A percentile compares a stretch with the other conserved stretches of the same genome.
These are phyloP conservation scores for Porpolomopsis calyptriformis DNA, from an alignment of 768 basidiomycete species.

Conservation along the genomic window DNA sequence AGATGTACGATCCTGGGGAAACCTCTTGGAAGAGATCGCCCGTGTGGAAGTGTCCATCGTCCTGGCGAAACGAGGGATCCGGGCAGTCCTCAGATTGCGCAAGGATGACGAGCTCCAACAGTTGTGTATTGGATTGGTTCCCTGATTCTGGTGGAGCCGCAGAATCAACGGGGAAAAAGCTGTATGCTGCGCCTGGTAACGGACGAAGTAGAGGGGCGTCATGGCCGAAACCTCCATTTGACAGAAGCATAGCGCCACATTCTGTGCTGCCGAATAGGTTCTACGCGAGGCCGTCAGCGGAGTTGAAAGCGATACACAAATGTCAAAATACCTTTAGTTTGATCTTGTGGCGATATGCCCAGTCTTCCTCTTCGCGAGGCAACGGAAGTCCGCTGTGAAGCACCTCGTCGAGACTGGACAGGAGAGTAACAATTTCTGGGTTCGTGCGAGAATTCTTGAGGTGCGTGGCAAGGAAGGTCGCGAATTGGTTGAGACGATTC, in stretches of 20 bases:
- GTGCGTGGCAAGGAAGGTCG: constrained; percentile 55
- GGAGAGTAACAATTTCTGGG: constrained; percentile 47
- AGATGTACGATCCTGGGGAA: constrained; percentile 46
- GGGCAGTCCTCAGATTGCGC: constrained; percentile 63
- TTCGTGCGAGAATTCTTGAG: constrained; percentile 49
- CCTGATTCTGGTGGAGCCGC: constrained; percentile 27
- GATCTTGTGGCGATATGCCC: constrained; percentile 54
- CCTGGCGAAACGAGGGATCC: constrained; percentile 39
- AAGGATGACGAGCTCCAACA: constrained; percentile 63
- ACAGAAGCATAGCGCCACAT: constrained; percentile 61
- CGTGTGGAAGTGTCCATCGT: constrained; percentile 69
- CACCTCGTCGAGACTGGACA: constrained; percentile 51
- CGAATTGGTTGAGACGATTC: constrained; percentile 69
- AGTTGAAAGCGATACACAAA: constrained; percentile 15
- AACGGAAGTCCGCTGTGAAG: constrained; percentile 58
- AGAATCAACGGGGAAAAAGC: constrained; percentile 48
- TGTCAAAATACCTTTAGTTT: constrained; percentile 41
- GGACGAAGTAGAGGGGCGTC: constrained; percentile 44
- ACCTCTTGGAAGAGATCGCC: constrained; percentile 72
- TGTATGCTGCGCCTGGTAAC: constrained; percentile 54
- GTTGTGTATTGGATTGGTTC: constrained; percentile 43
- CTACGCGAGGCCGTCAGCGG: constrained; percentile 22
- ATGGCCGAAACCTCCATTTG: constrained; percentile 41
- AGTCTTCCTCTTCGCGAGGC: constrained; percentile 58
- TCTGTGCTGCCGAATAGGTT: constrained; percentile 80